Conservation (phyloP, 495 filamentous ascomycete species). For the Glonium stellatum region DNA sequence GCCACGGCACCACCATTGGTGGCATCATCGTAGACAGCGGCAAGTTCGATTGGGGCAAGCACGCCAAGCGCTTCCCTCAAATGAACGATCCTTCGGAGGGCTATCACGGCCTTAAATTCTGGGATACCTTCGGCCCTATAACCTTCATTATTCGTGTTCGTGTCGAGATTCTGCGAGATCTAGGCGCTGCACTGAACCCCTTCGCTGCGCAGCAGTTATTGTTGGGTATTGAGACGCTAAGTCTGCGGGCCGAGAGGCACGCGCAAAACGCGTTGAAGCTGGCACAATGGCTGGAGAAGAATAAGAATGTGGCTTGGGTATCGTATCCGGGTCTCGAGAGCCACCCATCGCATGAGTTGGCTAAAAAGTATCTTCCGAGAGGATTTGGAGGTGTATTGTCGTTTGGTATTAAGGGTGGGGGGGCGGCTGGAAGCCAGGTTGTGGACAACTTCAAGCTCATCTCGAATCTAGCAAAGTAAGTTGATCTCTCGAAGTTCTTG, state of each 20-base stretch:
- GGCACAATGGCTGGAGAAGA: constrained; percentile 76
- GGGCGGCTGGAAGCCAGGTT: constrained; percentile 69
- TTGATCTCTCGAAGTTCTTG: not conserved
- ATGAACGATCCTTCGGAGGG: constrained; percentile 87
- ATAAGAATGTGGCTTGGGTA: constrained; percentile 84
- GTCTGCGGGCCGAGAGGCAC: constrained; percentile 78
- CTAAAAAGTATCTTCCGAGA: constrained; percentile 82
- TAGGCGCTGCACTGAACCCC: constrained; percentile 79
- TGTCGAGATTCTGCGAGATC: constrained; percentile 82
- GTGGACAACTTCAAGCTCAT: constrained; percentile 95
- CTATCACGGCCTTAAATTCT: constrained; percentile 96
- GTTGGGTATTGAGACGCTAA: constrained; percentile 84
- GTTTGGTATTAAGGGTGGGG: constrained; percentile 89
- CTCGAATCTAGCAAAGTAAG: constrained; percentile 72
- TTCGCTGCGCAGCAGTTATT: constrained; percentile 94
- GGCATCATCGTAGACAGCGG: constrained; percentile 87
- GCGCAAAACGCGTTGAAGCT: constrained; percentile 76
- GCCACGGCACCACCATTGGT: constrained; percentile 91
- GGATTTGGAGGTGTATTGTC: constrained; percentile 90
- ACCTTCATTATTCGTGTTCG: constrained; percentile 77
- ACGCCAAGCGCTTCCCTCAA: constrained; percentile 84
- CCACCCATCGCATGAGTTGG: constrained; percentile 70
- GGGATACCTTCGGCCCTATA: constrained; percentile 85
- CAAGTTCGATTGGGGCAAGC: constrained; percentile 93
- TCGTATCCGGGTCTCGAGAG: constrained; percentile 84